Base-by-base conservation (phyloP, 208 protist species). In the Leishmania lainsoni region DNA sequence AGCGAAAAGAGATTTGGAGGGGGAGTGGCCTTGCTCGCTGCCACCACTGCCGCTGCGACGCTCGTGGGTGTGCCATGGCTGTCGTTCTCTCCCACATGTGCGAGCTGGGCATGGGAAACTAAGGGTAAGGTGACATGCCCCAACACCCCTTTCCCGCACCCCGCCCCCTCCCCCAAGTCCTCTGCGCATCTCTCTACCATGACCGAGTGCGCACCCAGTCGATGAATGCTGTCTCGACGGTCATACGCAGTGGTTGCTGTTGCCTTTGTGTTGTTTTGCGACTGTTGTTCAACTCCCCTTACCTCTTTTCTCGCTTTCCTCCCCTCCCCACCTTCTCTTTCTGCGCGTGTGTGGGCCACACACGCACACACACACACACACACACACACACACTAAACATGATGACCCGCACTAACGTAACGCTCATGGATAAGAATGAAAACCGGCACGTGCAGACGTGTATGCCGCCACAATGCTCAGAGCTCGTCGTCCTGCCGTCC, bases 381-480 rank as follows among this genome's bases (percentile, higher is more conserved):
- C 45, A 35, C 69, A 42, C 45, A 26, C 39, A 32, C 45, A 26
- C 39, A 32, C 45, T 22, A 12, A 51, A 29, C 14, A 20, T 22
- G 26, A 73, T 73, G 45, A 12, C 22, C 26, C 20, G n/a, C 45
- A 29, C 69, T 3, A 20, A 29, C 69, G n/a, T 17, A 20, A 29
- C n/a, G 22, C 26, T 9, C 12, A 45, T 49, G 52, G 68, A 52
- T 73, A 56, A 56, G 0, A 6, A 52, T 12, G 29, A 48, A 8
- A 5, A 48, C 29, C 16, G 26, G 45, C 69, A 52, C 32, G 45
- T 5, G 17, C 1, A 35, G 32, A 26, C 10, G 69, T 48, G 45
- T 77, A 20, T 65, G n/a, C 16, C 29, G 20, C 16, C 73, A 45
- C 42, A 59, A 78, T 78, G 75, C 52, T 78, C 56, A 78, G 75